Evolutionary conservation across 2,329 filamentous ascomycete genomes (phyloP).

Genomic region (Botryotinia calthae): DNA sequence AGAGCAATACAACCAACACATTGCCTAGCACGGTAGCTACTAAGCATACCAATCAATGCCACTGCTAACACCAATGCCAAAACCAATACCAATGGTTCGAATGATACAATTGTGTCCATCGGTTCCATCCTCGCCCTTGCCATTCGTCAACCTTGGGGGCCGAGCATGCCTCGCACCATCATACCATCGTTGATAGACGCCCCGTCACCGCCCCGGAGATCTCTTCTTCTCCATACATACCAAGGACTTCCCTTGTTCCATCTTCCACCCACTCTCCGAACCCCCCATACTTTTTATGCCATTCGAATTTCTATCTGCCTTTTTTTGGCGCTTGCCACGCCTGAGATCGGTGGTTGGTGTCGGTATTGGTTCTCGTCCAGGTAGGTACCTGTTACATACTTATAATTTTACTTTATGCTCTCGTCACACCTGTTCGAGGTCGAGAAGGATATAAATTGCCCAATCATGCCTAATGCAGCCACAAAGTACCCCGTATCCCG

Average conservation of each 20-base stretch:
- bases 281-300: constrained; percentile 6
- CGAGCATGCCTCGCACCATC: not conserved
- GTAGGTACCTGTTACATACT: not conserved
- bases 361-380: not conserved
- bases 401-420: not conserved
- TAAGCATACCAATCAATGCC: not conserved
- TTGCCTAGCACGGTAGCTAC: not conserved
- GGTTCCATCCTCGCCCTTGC: not conserved
- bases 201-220: constrained; percentile 17
- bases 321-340: constrained; percentile 14
- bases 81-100: not conserved
- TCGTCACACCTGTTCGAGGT: constrained; percentile 17
- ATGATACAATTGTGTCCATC: not conserved
- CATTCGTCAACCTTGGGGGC: not conserved
- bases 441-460: constrained; percentile 13
- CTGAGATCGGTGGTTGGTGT: not conserved
- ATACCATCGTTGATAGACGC: constrained; percentile 1
- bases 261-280: constrained; percentile 2
- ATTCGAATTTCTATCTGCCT: not conserved
- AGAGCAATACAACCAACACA: not conserved
- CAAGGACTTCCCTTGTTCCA: constrained; percentile 12
- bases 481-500: constrained; percentile 2
- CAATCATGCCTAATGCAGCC: constrained; percentile 21
- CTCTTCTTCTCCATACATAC: constrained; percentile 11
- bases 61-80: too few species aligned